Conservation (phyloP, 257 asterid species). For the Cordia subcordata region DNA sequence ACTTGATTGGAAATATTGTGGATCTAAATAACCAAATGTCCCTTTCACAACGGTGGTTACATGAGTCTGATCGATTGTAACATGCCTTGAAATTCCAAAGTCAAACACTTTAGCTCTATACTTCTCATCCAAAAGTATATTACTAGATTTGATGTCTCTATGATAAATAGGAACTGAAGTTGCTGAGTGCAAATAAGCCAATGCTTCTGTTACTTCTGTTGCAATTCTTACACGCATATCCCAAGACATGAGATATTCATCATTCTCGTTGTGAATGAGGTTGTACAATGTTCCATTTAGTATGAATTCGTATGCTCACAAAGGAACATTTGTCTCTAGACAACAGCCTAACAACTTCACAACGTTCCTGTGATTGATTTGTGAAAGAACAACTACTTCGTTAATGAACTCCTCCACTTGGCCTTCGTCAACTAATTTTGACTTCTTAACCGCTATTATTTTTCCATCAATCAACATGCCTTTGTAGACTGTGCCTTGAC, state of each 20-base stretch:
- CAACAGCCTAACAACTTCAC: slow-evolving; percentile 16
- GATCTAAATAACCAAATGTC: slow-evolving; percentile 15
- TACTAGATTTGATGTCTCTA: slow-evolving; percentile 16
- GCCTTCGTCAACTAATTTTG: slow-evolving; percentile 1
- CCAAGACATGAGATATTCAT: slow-evolving; percentile 10
- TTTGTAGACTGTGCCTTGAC: slow-evolving; percentile 16
- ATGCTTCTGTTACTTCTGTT: slow-evolving; percentile 12
- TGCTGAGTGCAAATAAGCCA: slow-evolving; percentile 16
- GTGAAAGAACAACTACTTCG: slow-evolving; percentile 19
- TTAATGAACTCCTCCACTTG: slow-evolving; percentile 16
- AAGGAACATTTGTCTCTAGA: slow-evolving; percentile 20
- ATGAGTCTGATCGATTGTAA: slow-evolving; percentile 17
- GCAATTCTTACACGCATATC: slow-evolving; percentile 11
- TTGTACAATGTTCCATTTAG: slow-evolving; percentile 7
- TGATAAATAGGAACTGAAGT: slow-evolving; percentile 14
- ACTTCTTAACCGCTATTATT: slow-evolving; percentile 19
- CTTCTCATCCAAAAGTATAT: slow-evolving; percentile 16
- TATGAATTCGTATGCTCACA: slow-evolving; percentile 3
- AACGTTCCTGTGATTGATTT: slow-evolving; percentile 18
- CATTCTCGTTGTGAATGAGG: slow-evolving; percentile 6
- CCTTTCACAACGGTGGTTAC: slow-evolving; percentile 17
- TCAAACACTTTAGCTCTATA: slow-evolving; percentile 13
- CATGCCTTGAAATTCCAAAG: slow-evolving; percentile 15
- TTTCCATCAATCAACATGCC: slow-evolving; percentile 20
- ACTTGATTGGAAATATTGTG: too few species aligned